Percentiles rank a stretch among this genome's conserved stretches.
Conservation (phyloP, 2,329 filamentous ascomycete genomes). For the Diaporthe ampelina region DNA sequence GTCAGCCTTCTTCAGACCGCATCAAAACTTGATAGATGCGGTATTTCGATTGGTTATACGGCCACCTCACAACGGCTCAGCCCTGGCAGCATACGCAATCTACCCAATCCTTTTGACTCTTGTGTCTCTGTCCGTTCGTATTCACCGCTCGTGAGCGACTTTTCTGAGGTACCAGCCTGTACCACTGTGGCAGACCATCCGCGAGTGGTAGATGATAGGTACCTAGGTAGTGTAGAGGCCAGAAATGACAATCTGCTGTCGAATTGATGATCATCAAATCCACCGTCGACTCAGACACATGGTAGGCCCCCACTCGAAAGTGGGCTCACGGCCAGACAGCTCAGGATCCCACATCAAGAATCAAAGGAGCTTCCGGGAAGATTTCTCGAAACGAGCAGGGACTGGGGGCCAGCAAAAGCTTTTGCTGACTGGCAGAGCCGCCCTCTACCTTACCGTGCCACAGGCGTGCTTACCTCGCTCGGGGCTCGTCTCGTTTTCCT, state of each 20-base stretch:
- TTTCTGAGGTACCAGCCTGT: neutral
- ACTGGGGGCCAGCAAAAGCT: neutral
- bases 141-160: conserved; percentile 8
- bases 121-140: conserved; percentile 6
- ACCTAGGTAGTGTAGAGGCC: no score
- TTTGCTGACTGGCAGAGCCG: conserved; percentile 20
- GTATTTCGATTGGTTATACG: neutral
- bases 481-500: conserved; percentile 27
- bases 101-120: neutral
- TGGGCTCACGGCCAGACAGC: conserved; percentile 6
- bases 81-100: conserved; percentile 16
- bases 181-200: neutral
- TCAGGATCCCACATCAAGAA: neutral
- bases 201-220: no score
- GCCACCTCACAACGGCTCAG: neutral
- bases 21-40: conserved; percentile 3
- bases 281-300: conserved; percentile 21
- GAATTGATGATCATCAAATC: conserved; percentile 11
- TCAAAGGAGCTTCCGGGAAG: conserved; percentile 25
- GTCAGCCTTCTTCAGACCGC: conserved; percentile 20
- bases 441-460: neutral
- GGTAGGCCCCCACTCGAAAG: neutral
- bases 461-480: neutral
- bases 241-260: conserved; percentile 32
- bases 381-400: conserved; percentile 27